phyloP scores from a whole-genome alignment of 331 rosid species.

The Erythrophleum ivorense region DNA sequence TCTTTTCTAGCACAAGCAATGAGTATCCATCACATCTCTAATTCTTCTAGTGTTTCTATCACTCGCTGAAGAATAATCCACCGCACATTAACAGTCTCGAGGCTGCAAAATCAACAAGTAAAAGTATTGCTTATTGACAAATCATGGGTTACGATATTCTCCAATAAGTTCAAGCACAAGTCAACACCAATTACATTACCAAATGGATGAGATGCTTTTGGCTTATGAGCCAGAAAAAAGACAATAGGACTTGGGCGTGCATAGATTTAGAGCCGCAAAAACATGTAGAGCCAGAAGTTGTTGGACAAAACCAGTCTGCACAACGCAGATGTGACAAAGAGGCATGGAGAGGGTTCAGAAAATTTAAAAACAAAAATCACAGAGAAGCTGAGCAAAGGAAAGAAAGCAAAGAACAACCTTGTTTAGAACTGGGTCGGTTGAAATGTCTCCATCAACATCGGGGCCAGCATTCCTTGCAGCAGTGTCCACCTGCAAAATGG shows the following conservation, averaged over 20 bases:
- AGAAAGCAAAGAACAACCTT: slow-evolving; percentile 54
- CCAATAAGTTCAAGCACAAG: background rate
- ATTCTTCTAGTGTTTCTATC: slow-evolving; percentile 14
- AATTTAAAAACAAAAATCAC: slow-evolving; percentile 36
- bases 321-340: slow-evolving; percentile 47
- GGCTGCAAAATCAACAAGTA: slow-evolving; percentile 40
- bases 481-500: slow-evolving; percentile 55
- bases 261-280: slow-evolving; percentile 38
- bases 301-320: slow-evolving; percentile 40
- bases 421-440: slow-evolving; percentile 48
- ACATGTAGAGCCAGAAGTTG: slow-evolving; percentile 34
- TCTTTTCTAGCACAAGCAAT: background rate
- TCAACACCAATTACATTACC: slow-evolving; percentile 21
- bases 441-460: too few species aligned
- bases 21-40: slow-evolving; percentile 19
- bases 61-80: background rate
- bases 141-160: background rate
- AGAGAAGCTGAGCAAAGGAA: slow-evolving; percentile 50
- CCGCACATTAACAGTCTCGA: background rate
- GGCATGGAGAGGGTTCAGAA: slow-evolving; percentile 42
- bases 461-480: slow-evolving; percentile 46
- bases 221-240: slow-evolving; percentile 1
- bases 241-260: slow-evolving; percentile 8
- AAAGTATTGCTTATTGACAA: background rate
- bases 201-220: slow-evolving; percentile 27